A percentile compares a stretch with the other conserved stretches of the same genome.
Evolutionary conservation across 2,329 filamentous ascomycete species (phyloP).

Genomic region (Diaporthe citri): DNA sequence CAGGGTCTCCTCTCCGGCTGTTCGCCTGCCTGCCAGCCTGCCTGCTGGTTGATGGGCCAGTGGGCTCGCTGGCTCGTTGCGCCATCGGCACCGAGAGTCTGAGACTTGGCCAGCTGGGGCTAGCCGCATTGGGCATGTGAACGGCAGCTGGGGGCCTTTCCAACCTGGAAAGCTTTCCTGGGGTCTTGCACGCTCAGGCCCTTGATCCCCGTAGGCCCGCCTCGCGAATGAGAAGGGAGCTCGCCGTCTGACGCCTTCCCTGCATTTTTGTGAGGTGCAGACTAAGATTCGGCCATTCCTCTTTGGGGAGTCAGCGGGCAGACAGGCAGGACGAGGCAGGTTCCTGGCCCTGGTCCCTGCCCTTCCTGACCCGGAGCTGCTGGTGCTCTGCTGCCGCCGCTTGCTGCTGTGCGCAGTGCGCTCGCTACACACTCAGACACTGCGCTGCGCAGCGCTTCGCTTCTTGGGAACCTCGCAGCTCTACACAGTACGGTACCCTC

Average conservation of each 20-base stretch:
- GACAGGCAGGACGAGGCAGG: not conserved
- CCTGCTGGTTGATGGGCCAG: not conserved
- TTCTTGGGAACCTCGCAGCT: constrained; percentile 33
- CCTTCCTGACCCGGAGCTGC: constrained; percentile 20
- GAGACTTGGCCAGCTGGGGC: constrained; percentile 19
- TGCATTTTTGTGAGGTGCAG: constrained; percentile 33
- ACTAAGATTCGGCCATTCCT: constrained; percentile 24
- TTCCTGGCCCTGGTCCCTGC: constrained; percentile 16
- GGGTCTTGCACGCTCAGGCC: constrained; percentile 24
- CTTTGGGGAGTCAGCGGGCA: constrained; percentile 15
- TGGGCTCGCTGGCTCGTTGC: constrained; percentile 10
- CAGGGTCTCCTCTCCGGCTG: constrained; percentile 23
- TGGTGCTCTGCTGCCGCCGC: not conserved
- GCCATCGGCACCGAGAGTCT: constrained; percentile 28
- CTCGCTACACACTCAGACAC: constrained; percentile 10
- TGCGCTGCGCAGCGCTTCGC: constrained; percentile 13
- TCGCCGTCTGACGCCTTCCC: constrained; percentile 26
- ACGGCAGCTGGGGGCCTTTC: not conserved
- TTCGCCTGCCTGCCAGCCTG: not conserved
- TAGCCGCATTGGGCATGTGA: constrained; percentile 2
- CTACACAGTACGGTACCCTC: constrained; percentile 18
- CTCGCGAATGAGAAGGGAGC: constrained; percentile 23
- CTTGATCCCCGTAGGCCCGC: constrained; percentile 25
- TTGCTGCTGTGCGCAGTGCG: constrained; percentile 2
- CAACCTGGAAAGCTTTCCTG: constrained; percentile 21